Evolutionary conservation across 805 yeast genomes (phyloP).

Genomic region (Candida endomychidarum): DNA sequence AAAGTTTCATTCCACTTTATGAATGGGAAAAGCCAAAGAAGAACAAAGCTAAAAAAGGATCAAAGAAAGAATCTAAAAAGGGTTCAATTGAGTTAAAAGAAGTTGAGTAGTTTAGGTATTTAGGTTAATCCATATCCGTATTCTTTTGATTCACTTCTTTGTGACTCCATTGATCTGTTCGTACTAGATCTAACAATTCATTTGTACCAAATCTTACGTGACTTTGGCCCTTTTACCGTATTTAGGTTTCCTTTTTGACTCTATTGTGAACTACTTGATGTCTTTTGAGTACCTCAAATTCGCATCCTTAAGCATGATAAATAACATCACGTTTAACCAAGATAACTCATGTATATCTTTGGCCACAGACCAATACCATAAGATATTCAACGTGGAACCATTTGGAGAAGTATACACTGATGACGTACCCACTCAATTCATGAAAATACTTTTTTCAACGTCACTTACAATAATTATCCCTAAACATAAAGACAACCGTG

Average conservation of each 20-base stretch:
- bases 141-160: too few species aligned
- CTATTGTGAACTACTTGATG: too few species aligned
- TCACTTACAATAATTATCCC: slow-evolving; percentile 43
- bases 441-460: slow-evolving; percentile 43
- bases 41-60: too few species aligned
- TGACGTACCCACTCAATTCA: slow-evolving; percentile 27
- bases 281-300: too few species aligned
- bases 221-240: too few species aligned
- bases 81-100: slow-evolving; percentile 40
- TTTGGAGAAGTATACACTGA: slow-evolving; percentile 41
- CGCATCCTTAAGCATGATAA: too few species aligned
- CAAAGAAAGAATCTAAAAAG: slow-evolving; percentile 22
- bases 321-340: slow-evolving; percentile 42
- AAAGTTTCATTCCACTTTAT: slow-evolving; percentile 87
- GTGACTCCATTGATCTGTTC: neutral
- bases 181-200: too few species aligned
- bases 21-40: slow-evolving; percentile 65
- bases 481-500: slow-evolving; percentile 24
- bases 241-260: too few species aligned
- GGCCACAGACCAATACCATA: slow-evolving; percentile 31
- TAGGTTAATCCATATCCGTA: too few species aligned
- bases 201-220: too few species aligned
- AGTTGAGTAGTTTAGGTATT: slow-evolving; percentile 23
- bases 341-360: slow-evolving; percentile 41
- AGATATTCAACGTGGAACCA: slow-evolving; percentile 46